phyloP scores from a whole-genome alignment of 1,139 yeast genomes.

The Geotrichum carabidarum region DNA sequence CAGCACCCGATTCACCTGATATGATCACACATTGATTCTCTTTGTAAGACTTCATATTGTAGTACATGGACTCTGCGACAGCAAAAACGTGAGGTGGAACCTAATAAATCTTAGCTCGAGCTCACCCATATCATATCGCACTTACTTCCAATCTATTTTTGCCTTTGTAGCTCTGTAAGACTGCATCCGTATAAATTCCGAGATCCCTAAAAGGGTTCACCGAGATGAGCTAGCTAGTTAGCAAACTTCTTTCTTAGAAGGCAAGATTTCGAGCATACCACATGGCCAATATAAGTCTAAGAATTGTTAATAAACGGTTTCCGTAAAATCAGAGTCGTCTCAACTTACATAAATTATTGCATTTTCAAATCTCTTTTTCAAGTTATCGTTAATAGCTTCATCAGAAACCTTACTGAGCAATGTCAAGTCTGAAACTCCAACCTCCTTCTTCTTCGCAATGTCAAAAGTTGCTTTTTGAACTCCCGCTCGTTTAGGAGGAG shows the following conservation, averaged over 20 bases:
- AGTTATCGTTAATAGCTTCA: slow-evolving; percentile 86
- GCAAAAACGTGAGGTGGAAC: slow-evolving; percentile 98
- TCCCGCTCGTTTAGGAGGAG: slow-evolving; percentile 43
- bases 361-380: slow-evolving; percentile 82
- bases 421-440: slow-evolving; percentile 94
- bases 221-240: slow-evolving; percentile 54
- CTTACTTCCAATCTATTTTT: slow-evolving; percentile 80
- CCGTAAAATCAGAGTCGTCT: neutral
- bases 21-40: slow-evolving; percentile 97
- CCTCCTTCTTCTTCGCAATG: slow-evolving; percentile 83
- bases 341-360: slow-evolving; percentile 60
- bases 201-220: slow-evolving; percentile 95
- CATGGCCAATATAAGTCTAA: slow-evolving; percentile 32
- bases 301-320: neutral
- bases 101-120: slow-evolving; percentile 18
- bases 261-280: slow-evolving; percentile 21
- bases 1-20: slow-evolving; percentile 98
- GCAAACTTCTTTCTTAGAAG: neutral
- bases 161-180: slow-evolving; percentile 73
- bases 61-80: slow-evolving; percentile 95
- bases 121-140: neutral
- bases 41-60: slow-evolving; percentile 87
- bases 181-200: slow-evolving; percentile 84
- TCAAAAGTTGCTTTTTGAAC: slow-evolving; percentile 93
- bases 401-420: slow-evolving; percentile 83